Conservation (phyloP, 106 monocot species). For the Dendrobium officinale region DNA sequence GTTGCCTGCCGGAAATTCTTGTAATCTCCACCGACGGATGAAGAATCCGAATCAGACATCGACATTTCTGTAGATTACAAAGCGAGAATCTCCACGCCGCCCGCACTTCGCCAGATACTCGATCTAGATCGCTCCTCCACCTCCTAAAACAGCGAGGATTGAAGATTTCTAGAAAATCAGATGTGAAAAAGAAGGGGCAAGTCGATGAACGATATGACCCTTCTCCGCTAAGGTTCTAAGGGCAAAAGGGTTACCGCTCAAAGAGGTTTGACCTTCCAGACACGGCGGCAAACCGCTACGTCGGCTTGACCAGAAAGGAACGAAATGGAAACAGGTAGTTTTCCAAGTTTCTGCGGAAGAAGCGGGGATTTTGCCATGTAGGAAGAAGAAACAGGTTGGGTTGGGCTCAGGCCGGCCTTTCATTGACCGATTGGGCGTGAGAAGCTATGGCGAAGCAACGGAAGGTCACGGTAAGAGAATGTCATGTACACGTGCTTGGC, state of each 20-base stretch:
- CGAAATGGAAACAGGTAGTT: background rate
- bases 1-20: constrained; percentile 54
- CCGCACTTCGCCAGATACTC: background rate
- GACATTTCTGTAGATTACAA: constrained; percentile 21
- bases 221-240: background rate
- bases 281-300: background rate
- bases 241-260: background rate
- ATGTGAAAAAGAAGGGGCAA: background rate
- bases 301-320: constrained; percentile 5
- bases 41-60: constrained; percentile 41
- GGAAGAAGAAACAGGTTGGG: background rate
- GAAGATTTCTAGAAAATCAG: background rate
- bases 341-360: too few relatives aligned
- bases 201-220: background rate
- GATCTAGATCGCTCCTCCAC: background rate
- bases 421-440: background rate
- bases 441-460: background rate
- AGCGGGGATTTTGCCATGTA: background rate
- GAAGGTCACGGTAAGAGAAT: too few relatives aligned
- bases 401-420: background rate
- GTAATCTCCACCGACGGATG: constrained; percentile 28
- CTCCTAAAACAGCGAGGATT: background rate
- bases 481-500: too few relatives aligned
- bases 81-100: background rate
- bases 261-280: constrained; percentile 4